Conservation (phyloP, 371 early-diverging fungal species). For the Caulochytrium protostelioides region DNA sequence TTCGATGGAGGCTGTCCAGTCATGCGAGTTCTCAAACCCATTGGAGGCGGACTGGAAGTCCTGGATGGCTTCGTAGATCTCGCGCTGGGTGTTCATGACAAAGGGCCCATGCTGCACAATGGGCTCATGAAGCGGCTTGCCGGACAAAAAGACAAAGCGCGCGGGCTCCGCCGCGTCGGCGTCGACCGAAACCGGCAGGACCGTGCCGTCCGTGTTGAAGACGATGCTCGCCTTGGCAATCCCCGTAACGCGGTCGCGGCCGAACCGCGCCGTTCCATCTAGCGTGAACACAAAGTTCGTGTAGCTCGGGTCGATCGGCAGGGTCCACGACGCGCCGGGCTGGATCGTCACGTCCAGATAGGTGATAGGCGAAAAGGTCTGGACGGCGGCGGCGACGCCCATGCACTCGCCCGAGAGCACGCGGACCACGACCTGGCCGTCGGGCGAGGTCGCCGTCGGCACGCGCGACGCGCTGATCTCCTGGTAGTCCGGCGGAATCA, state of each 20-base stretch:
- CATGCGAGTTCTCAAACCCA: conserved; percentile 14
- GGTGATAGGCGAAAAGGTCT: conserved; percentile 44
- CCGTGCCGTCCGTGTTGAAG: conserved; percentile 7
- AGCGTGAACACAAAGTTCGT: conserved; percentile 46
- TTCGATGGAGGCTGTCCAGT: no score
- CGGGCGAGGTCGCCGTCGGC: conserved; percentile 25
- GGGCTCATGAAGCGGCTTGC: conserved; percentile 16
- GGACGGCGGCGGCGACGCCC: conserved; percentile 34
- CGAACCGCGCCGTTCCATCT: conserved; percentile 26
- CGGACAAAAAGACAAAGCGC: conserved; percentile 15
- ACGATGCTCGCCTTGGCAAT: conserved; percentile 11
- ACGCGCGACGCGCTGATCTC: conserved; percentile 39
- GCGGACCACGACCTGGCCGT: conserved; percentile 35
- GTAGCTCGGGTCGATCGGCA: conserved; percentile 30
- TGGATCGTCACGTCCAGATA: conserved; percentile 43
- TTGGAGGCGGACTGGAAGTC: conserved; percentile 20
- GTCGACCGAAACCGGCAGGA: conserved; percentile 2
- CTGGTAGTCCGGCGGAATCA: conserved; percentile 51
- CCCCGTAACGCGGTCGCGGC: conserved; percentile 2
- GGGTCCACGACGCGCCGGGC: conserved; percentile 13
- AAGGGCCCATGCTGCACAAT: conserved; percentile 21
- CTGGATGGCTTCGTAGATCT: conserved; percentile 16
- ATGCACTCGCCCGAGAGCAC: conserved; percentile 53
- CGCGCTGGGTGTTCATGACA: conserved; percentile 21
- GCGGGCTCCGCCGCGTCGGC: conserved; percentile 1